Conservation (phyloP, 805 yeast genomes). For the Zygotorulaspora florentina region DNA sequence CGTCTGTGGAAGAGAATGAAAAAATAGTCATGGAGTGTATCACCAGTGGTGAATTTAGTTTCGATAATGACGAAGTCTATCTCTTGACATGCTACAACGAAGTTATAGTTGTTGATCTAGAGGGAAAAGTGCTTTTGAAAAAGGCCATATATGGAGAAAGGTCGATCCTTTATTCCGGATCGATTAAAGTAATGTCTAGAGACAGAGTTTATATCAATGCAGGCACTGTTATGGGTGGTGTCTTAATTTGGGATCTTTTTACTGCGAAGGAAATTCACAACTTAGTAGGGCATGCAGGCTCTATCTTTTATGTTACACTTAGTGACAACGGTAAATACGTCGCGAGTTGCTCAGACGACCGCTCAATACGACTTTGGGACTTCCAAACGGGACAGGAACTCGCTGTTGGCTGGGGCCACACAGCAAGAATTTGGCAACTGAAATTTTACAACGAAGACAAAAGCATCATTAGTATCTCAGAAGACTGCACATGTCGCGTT, state of each 20-base stretch:
- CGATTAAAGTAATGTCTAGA: slow-evolving; percentile 46
- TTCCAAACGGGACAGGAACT: slow-evolving; percentile 51
- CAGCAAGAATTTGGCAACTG: slow-evolving; percentile 87
- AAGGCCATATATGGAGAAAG: slow-evolving; percentile 56
- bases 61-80: slow-evolving; percentile 38
- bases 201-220: slow-evolving; percentile 61
- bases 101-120: slow-evolving; percentile 33
- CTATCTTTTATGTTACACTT: slow-evolving; percentile 75
- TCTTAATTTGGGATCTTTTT: slow-evolving; percentile 67
- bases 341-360: slow-evolving; percentile 88
- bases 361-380: slow-evolving; percentile 79
- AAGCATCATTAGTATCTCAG: slow-evolving; percentile 64
- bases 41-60: slow-evolving; percentile 50
- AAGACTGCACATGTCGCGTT: slow-evolving; percentile 77
- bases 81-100: slow-evolving; percentile 79
- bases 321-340: slow-evolving; percentile 52
- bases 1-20: slow-evolving; percentile 36
- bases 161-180: slow-evolving; percentile 84
- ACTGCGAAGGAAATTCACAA: slow-evolving; percentile 45
- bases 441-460: slow-evolving; percentile 45
- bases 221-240: slow-evolving; percentile 92
- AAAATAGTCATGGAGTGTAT: slow-evolving; percentile 76
- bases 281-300: slow-evolving; percentile 80
- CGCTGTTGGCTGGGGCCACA: slow-evolving; percentile 94
- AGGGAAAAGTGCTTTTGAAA: slow-evolving; percentile 24